Evolutionary conservation across 208 protist species (phyloP).

Genomic region (Crithidia sp.): DNA sequence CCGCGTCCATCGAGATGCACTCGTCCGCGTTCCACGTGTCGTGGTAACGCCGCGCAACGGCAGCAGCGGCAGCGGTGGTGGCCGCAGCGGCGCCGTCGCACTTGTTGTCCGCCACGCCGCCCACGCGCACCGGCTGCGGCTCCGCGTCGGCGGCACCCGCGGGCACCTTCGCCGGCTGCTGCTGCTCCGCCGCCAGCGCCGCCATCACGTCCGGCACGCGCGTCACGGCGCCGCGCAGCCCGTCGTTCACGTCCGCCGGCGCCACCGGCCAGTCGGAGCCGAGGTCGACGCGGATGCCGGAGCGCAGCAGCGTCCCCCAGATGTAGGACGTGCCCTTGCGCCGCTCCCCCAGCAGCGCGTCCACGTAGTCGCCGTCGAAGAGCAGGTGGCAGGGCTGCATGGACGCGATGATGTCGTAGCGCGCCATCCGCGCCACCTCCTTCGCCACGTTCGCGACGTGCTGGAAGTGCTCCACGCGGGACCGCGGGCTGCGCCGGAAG

Average conservation of each 20-base stretch:
- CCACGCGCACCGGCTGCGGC: background rate
- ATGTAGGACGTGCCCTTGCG: conserved; percentile 55
- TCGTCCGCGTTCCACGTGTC: conserved; percentile 54
- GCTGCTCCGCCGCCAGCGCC: conserved; percentile 42
- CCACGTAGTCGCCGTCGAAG: conserved; percentile 64
- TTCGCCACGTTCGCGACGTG: conserved; percentile 49
- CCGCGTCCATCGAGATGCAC: conserved; percentile 60
- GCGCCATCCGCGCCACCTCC: conserved; percentile 49
- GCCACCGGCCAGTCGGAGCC: conserved; percentile 78
- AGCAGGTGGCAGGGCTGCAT: conserved; percentile 76
- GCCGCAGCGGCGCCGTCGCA: background rate
- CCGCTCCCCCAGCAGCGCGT: conserved; percentile 40
- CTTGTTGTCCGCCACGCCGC: background rate
- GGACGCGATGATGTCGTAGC: conserved; percentile 61
- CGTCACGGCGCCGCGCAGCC: conserved; percentile 60
- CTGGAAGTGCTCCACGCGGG: conserved; percentile 75
- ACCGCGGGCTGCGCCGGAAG: conserved; percentile 48
- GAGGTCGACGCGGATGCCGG: conserved; percentile 43
- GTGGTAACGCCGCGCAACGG: conserved; percentile 39
- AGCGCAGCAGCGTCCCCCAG: conserved; percentile 48
- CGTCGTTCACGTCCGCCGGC: conserved; percentile 49
- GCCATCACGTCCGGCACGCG: conserved; percentile 65
- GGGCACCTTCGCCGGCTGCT: conserved; percentile 7
- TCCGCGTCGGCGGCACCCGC: background rate
- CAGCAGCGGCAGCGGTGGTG: background rate